A percentile compares a stretch with the other conserved stretches of the same genome.
phyloP scores from a whole-genome alignment of 208 protist species.

The Crithidia sp. region DNA sequence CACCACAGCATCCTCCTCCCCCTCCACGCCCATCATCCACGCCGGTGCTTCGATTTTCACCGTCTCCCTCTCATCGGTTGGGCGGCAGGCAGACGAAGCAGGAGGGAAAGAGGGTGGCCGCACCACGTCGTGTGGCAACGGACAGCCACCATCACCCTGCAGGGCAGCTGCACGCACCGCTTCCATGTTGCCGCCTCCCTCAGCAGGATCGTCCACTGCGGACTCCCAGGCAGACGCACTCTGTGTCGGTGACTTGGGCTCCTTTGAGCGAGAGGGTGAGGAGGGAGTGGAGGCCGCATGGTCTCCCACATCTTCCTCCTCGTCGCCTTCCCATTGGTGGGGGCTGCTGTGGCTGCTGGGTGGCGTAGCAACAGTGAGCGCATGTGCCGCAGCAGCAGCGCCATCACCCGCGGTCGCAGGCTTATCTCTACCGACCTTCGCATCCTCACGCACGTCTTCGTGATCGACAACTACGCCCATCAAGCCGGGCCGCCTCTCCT shows the following conservation, averaged over 20 bases:
- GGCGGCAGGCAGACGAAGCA: no score
- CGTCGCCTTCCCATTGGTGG: neutral
- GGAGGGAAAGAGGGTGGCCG: no score
- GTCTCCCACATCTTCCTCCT: neutral
- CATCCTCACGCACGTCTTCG: neutral
- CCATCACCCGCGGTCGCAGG: neutral
- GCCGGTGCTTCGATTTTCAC: no score
- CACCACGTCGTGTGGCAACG: no score
- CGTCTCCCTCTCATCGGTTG: no score
- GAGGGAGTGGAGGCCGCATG: neutral
- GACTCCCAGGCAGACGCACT: conserved; percentile 6
- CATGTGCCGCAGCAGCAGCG: neutral
- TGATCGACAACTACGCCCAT: neutral
- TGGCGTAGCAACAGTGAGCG: neutral
- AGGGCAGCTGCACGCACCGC: neutral
- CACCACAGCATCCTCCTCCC: no score
- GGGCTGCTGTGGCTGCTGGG: neutral
- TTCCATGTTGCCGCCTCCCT: neutral
- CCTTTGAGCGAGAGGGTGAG: neutral
- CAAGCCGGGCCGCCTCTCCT: no score
- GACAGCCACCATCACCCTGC: no score
- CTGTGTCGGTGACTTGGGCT: conserved; percentile 8
- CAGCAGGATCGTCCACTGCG: neutral
- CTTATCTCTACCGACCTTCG: neutral
- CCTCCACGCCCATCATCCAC: no score